A percentile compares a stretch with the other conserved stretches of the same genome.
These are phyloP conservation scores for Myxozyma sirexii DNA, from an alignment of 805 yeast genomes.

Conservation along the genomic window DNA sequence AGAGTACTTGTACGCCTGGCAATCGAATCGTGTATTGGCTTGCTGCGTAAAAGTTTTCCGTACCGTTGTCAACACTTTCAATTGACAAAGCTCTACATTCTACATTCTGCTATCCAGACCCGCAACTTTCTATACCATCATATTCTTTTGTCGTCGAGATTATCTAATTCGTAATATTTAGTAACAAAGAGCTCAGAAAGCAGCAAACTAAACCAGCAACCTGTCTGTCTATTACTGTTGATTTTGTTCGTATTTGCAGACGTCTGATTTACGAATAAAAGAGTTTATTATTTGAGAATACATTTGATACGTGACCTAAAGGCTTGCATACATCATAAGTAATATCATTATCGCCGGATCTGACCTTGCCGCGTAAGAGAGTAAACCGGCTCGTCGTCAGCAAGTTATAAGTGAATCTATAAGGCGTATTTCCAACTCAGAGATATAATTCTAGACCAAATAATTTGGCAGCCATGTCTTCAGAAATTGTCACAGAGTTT, in stretches of 20 bases:
- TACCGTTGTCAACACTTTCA: no score
- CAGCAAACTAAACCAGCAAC: neutral
- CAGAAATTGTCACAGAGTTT: slow-evolving; percentile 32
- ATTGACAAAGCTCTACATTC: neutral
- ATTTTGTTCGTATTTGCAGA: neutral
- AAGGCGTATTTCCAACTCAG: neutral
- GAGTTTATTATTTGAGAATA: neutral
- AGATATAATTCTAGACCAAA: neutral
- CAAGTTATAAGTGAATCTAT: neutral
- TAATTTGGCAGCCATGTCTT: slow-evolving; percentile 7
- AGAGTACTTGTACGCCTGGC: neutral
- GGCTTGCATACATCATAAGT: slow-evolving; percentile 9
- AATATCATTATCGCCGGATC: neutral
- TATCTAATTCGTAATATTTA: slow-evolving; percentile 6
- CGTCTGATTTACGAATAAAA: neutral
- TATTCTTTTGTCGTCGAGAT: neutral
- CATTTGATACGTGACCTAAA: slow-evolving; percentile 9
- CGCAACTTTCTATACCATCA: neutral
- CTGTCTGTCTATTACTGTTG: neutral
- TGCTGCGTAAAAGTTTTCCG: no score
- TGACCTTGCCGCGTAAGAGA: slow-evolving; percentile 12
- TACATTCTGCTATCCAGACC: neutral
- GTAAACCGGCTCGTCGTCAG: slow-evolving; percentile 9
- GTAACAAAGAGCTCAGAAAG: neutral
- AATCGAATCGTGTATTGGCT: neutral